These are phyloP conservation scores for Macroventuria anomochaeta DNA, from an alignment of 2,329 filamentous ascomycete species.

Conservation along the genomic window DNA sequence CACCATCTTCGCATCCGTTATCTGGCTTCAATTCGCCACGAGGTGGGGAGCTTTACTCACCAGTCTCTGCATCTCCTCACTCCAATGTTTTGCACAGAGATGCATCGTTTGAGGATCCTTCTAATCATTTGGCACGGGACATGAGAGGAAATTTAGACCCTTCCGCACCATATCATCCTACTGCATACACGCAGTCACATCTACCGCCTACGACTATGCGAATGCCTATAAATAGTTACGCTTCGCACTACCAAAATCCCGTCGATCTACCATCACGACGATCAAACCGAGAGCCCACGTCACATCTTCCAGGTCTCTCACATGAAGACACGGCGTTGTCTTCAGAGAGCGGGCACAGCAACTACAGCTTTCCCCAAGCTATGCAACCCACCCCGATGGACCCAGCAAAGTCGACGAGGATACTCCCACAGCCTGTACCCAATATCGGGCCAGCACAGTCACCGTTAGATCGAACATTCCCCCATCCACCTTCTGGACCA, in stretches of 20 bases:
- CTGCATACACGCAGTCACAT: conserved; percentile 25
- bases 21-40: conserved; percentile 46
- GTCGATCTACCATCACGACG: conserved; percentile 43
- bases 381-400: conserved; percentile 35
- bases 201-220: conserved; percentile 9
- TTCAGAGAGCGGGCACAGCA: conserved; percentile 45
- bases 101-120: conserved; percentile 29
- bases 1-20: conserved; percentile 39
- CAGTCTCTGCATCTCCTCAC: conserved; percentile 44
- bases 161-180: conserved; percentile 24
- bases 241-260: conserved; percentile 29
- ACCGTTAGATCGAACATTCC: conserved; percentile 39
- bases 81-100: conserved; percentile 38
- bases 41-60: conserved; percentile 43
- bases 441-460: conserved; percentile 38
- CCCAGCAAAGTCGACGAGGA: conserved; percentile 41
- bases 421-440: conserved; percentile 48
- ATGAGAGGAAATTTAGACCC: conserved; percentile 28
- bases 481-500: conserved; percentile 12
- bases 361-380: conserved; percentile 22
- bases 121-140: conserved; percentile 30
- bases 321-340: conserved; percentile 51
- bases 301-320: conserved; percentile 42
- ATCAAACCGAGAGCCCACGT: conserved; percentile 35
- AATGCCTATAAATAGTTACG: conserved; percentile 8